Evolutionary conservation across 2,329 filamentous ascomycete species (phyloP).

Genomic region (Pseudogymnoascus sp.): DNA sequence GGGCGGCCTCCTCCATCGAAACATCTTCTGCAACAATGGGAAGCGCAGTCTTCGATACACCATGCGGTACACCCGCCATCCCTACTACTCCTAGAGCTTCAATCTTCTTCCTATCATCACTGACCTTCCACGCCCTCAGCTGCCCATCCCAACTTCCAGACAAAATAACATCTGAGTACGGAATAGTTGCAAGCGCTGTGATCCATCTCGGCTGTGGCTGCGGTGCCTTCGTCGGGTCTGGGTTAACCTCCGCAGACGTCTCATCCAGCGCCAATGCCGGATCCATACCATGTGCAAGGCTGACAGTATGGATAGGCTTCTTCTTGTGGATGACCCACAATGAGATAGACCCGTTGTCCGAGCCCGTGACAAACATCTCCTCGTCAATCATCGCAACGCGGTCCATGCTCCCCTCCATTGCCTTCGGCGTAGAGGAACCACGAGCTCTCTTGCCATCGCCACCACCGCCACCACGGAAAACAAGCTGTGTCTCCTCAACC

Average conservation of each 20-base stretch:
- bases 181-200: constrained; percentile 77
- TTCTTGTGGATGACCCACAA: constrained; percentile 92
- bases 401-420: constrained; percentile 77
- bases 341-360: constrained; percentile 79
- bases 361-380: constrained; percentile 84
- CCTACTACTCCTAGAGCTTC: constrained; percentile 63
- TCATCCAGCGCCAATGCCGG: constrained; percentile 59
- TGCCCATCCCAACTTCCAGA: constrained; percentile 93
- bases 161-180: constrained; percentile 83
- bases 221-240: constrained; percentile 52
- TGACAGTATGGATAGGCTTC: constrained; percentile 77
- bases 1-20: background rate
- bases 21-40: background rate
- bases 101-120: constrained; percentile 72
- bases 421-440: constrained; percentile 41
- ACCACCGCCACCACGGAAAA: constrained; percentile 78
- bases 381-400: constrained; percentile 84
- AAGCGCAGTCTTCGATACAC: constrained; percentile 14
- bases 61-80: constrained; percentile 28
- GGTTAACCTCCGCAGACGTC: constrained; percentile 64
- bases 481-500: constrained; percentile 86
- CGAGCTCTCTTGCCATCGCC: constrained; percentile 43
- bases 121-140: constrained; percentile 77
- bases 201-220: constrained; percentile 75
- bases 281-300: constrained; percentile 79